These are phyloP conservation scores for Debaryomyces nepalensis DNA, from an alignment of 1,139 yeast species.

Conservation along the genomic window DNA sequence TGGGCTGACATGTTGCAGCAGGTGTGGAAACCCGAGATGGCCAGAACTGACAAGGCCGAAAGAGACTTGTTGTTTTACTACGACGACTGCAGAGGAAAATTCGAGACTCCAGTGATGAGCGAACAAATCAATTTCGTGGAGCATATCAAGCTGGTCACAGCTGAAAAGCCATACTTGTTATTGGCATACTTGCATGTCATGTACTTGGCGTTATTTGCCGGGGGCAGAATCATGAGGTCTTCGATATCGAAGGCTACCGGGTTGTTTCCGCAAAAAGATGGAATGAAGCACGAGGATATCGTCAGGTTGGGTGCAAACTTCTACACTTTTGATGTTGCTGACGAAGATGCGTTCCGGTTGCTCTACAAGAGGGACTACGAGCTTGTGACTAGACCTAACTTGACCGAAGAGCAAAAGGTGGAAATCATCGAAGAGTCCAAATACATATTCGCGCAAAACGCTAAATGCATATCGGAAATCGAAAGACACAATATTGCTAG, in stretches of 20 bases:
- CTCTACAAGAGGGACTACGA: slow-evolving; percentile 78
- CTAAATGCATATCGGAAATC: slow-evolving; percentile 63
- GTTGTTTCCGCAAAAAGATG: slow-evolving; percentile 73
- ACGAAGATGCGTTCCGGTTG: slow-evolving; percentile 66
- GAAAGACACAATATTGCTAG: slow-evolving; percentile 64
- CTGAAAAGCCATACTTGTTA: slow-evolving; percentile 68
- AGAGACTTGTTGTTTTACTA: slow-evolving; percentile 73
- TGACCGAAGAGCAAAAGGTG: slow-evolving; percentile 70
- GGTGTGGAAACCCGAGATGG: slow-evolving; percentile 75
- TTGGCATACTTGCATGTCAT: slow-evolving; percentile 87
- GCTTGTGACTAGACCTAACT: slow-evolving; percentile 66
- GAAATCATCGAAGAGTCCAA: slow-evolving; percentile 72
- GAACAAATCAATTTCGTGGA: slow-evolving; percentile 65
- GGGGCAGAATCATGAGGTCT: slow-evolving; percentile 77
- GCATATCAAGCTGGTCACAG: slow-evolving; percentile 59
- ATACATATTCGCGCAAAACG: slow-evolving; percentile 68
- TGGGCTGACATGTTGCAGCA: slow-evolving; percentile 49
- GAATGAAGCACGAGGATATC: slow-evolving; percentile 64
- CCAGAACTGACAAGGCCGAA: slow-evolving; percentile 61
- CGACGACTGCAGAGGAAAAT: slow-evolving; percentile 57
- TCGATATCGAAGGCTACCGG: slow-evolving; percentile 69
- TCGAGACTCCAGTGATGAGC: slow-evolving; percentile 58
- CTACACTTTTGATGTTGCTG: slow-evolving; percentile 72
- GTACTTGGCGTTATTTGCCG: slow-evolving; percentile 87
- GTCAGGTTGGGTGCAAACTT: slow-evolving; percentile 68